A percentile compares a stretch with the other conserved stretches of the same genome.
These are phyloP conservation scores for Toxicodendron radicans DNA, from an alignment of 345 rosid genomes.

Conservation along the genomic window DNA sequence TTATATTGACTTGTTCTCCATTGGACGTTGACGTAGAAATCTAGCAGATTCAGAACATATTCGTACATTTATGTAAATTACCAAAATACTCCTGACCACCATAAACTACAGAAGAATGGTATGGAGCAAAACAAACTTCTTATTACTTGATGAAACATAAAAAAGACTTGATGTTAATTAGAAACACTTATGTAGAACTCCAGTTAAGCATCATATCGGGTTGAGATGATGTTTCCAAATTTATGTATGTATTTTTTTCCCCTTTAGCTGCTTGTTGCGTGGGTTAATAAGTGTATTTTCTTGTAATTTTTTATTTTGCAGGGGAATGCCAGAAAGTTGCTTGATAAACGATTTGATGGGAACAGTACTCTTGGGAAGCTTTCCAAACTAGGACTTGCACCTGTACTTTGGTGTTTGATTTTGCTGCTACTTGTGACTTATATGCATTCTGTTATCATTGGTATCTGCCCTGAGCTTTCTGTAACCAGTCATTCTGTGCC, in stretches of 20 bases:
- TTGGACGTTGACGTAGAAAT: background rate
- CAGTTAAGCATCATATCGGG: background rate
- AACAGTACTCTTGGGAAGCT: constrained; percentile 66
- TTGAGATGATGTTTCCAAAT: background rate
- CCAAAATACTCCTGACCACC: background rate
- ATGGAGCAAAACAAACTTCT: background rate
- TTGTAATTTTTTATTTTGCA: constrained; percentile 32
- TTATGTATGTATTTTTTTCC: background rate
- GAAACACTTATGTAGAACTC: background rate
- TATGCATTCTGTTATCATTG: constrained; percentile 67
- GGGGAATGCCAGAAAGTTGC: constrained; percentile 95
- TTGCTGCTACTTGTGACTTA: constrained; percentile 63
- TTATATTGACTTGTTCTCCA: background rate
- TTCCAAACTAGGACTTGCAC: constrained; percentile 91
- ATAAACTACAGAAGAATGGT: background rate
- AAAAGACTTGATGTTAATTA: background rate
- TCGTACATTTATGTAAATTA: background rate
- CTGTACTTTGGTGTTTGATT: constrained; percentile 69
- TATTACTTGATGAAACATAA: background rate
- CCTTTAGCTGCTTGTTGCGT: background rate
- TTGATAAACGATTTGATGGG: constrained; percentile 78
- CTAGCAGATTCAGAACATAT: background rate
- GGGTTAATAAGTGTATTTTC: background rate
- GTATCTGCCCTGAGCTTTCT: constrained; percentile 43
- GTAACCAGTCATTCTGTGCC: constrained; percentile 8